Conservation (phyloP, 1,284 basidiomycete genomes). For the Ceratobasidium papillatum region DNA sequence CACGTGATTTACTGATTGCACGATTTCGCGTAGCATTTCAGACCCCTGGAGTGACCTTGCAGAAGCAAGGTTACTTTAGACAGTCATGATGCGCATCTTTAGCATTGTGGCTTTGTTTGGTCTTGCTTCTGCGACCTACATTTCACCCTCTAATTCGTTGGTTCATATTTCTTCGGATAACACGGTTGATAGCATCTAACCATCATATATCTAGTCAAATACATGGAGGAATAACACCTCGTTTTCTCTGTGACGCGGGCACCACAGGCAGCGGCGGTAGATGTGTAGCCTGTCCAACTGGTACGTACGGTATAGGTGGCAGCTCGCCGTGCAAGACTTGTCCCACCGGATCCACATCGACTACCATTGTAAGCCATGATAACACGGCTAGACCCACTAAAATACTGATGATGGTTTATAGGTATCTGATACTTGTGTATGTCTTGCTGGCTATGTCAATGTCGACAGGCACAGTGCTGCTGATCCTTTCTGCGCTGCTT, state of each 20-base stretch:
- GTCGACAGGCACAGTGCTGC: not conserved
- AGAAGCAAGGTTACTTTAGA: too few species aligned
- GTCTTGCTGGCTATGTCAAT: not conserved
- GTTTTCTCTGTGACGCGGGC: too few species aligned
- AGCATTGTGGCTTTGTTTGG: not conserved
- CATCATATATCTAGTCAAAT: too few species aligned
- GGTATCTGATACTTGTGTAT: not conserved
- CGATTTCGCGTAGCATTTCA: too few species aligned
- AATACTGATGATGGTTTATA: not conserved
- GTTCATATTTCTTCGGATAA: not conserved
- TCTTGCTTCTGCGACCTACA: constrained; percentile 4
- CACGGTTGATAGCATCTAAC: too few species aligned
- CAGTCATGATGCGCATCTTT: constrained; percentile 15
- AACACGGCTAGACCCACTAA: not conserved
- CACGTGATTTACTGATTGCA: too few species aligned
- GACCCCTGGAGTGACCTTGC: too few species aligned
- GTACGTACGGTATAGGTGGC: not conserved
- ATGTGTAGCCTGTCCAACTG: not conserved
- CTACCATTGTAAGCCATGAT: not conserved
- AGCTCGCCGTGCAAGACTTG: not conserved
- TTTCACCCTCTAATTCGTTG: not conserved
- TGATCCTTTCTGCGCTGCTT: constrained; percentile 5
- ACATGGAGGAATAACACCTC: too few species aligned
- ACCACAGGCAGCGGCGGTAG: not conserved
- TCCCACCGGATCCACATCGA: constrained; percentile 20